Evolutionary conservation across 495 filamentous ascomycete species (phyloP).

Genomic region (Podospora appendiculata): DNA sequence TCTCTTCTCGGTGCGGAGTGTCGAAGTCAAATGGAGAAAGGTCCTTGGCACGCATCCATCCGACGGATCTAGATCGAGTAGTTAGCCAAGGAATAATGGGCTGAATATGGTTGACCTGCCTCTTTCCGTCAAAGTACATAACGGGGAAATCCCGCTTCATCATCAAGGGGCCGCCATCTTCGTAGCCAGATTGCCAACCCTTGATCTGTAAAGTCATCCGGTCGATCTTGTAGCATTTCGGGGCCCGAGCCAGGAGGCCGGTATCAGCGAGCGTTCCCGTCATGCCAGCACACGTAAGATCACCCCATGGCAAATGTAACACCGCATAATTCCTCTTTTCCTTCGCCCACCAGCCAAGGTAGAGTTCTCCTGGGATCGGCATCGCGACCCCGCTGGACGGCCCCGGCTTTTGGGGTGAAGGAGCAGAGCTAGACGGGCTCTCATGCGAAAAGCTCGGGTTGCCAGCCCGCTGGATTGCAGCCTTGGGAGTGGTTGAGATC

Average conservation of each 20-base stretch:
- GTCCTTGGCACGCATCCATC: conserved; percentile 19
- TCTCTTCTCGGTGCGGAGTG: conserved; percentile 5
- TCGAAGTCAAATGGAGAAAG: conserved; percentile 19
- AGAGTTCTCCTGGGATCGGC: conserved; percentile 19
- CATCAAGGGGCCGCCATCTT: conserved; percentile 26
- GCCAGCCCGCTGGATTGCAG: not conserved
- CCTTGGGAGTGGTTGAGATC: not conserved
- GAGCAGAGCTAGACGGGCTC: not conserved
- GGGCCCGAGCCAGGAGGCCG: conserved; percentile 23
- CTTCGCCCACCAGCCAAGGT: conserved; percentile 25
- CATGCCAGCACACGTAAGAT: conserved; percentile 23
- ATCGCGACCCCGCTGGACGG: conserved; percentile 3
- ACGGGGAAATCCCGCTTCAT: conserved; percentile 34
- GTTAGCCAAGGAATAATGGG: not conserved
- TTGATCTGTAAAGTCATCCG: conserved; percentile 13
- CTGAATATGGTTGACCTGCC: conserved; percentile 7
- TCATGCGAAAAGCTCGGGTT: not conserved
- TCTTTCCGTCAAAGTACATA: conserved; percentile 28
- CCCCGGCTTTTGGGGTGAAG: conserved; percentile 3
- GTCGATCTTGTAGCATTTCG: conserved; percentile 29
- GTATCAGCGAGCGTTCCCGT: conserved; percentile 20
- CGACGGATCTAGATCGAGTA: conserved; percentile 8
- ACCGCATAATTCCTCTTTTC: conserved; percentile 25
- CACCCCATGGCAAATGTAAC: conserved; percentile 32
- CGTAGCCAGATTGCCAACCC: conserved; percentile 33